phyloP scores from a whole-genome alignment of 257 asterid species.

The Prunella vulgaris region DNA sequence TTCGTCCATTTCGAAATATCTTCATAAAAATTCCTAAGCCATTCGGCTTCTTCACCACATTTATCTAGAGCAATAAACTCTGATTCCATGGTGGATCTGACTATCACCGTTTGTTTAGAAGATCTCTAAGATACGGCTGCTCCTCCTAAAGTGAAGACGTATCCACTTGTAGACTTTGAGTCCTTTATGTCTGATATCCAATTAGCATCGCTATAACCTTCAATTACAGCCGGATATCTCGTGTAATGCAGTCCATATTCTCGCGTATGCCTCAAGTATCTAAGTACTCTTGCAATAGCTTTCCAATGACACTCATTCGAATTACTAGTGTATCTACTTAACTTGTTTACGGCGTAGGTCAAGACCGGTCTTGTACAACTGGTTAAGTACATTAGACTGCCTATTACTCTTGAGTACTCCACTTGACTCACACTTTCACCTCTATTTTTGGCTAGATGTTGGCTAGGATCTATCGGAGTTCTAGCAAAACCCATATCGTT shows the following conservation, averaged over 20 bases:
- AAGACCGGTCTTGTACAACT: neutral
- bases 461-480: neutral
- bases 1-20: neutral
- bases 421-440: neutral
- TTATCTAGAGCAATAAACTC: neutral
- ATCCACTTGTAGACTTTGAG: neutral
- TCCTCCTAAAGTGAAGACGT: neutral
- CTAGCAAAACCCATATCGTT: neutral
- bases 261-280: neutral
- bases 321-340: too few species aligned
- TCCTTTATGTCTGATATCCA: neutral
- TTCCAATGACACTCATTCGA: neutral
- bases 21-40: neutral
- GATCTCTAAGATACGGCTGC: neutral
- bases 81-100: neutral
- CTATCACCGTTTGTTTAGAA: neutral
- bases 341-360: neutral
- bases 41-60: neutral
- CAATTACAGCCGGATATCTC: neutral
- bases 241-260: neutral
- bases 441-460: neutral
- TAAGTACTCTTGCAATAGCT: neutral
- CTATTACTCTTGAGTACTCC: neutral
- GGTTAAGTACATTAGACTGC: neutral
- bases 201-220: neutral